Conservation (phyloP, 257 asterid species). For the Gentiana macrophylla region DNA sequence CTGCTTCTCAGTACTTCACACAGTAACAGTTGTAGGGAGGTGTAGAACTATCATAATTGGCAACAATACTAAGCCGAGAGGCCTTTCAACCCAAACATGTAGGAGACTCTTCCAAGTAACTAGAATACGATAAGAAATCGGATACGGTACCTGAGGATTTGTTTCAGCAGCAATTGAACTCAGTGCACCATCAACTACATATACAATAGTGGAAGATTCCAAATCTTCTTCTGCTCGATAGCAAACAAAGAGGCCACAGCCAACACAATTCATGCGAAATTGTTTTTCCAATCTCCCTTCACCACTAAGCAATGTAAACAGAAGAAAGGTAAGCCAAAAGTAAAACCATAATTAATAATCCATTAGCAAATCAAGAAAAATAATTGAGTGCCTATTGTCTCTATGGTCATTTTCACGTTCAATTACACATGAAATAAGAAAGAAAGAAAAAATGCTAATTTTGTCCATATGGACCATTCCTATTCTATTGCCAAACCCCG, state of each 20-base stretch:
- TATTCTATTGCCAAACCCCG: no score
- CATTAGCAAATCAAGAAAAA: no score
- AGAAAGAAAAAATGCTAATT: no score
- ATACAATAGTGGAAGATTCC: conserved; percentile 65
- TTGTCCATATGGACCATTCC: no score
- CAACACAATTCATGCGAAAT: conserved; percentile 81
- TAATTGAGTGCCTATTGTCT: no score
- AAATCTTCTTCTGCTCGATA: conserved; percentile 88
- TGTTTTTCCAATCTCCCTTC: conserved; percentile 96
- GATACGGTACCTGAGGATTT: conserved; percentile 68
- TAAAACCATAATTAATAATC: no score
- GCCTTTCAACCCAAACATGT: no score
- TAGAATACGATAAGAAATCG: background rate
- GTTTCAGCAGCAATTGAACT: conserved; percentile 98
- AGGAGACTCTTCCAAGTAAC: background rate
- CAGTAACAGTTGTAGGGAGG: no score
- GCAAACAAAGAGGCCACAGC: conserved; percentile 93
- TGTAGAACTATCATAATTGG: background rate
- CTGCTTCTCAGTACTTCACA: no score
- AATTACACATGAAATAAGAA: no score
- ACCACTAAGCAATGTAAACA: conserved; percentile 40
- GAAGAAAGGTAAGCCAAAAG: background rate
- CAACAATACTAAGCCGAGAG: background rate
- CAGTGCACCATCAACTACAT: conserved; percentile 92
- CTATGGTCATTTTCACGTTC: no score